Evolutionary conservation across 495 filamentous ascomycete species (phyloP).

Genomic region (Penicillium verhagenii): DNA sequence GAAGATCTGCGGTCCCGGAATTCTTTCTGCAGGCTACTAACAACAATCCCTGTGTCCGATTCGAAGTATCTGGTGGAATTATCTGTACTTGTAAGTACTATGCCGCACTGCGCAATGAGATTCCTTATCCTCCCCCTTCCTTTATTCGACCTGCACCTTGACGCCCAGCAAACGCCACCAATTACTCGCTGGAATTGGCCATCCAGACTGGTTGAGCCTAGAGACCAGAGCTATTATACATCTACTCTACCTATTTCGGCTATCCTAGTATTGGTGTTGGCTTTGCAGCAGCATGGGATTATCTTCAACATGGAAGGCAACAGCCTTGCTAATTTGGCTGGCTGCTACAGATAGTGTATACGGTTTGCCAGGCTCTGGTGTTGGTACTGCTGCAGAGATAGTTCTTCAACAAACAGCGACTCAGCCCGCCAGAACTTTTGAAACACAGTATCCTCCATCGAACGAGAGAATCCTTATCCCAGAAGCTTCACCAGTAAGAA

Average conservation of each 20-base stretch:
- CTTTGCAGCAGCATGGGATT: constrained; percentile 19
- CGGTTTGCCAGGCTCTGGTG: constrained; percentile 23
- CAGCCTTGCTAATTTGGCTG: constrained; percentile 39
- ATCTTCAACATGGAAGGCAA: constrained; percentile 18
- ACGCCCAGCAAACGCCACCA: not conserved
- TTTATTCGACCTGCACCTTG: not conserved
- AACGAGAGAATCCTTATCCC: constrained; percentile 26
- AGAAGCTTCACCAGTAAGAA: constrained; percentile 35
- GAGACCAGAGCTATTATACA: not conserved
- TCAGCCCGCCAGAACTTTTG: constrained; percentile 20
- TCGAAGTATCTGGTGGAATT: not conserved
- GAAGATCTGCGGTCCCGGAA: constrained; percentile 20
- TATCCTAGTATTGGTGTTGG: not conserved
- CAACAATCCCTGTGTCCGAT: constrained; percentile 12
- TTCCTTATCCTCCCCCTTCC: not conserved
- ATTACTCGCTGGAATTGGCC: not conserved
- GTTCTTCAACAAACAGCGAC: constrained; percentile 20
- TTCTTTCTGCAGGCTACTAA: constrained; percentile 17
- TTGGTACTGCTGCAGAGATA: constrained; percentile 6
- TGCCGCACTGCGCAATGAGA: not conserved
- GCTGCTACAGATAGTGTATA: constrained; percentile 28
- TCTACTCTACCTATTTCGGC: not conserved
- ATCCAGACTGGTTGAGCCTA: not conserved
- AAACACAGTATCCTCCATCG: constrained; percentile 39
- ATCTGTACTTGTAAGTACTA: constrained; percentile 22